Percentiles rank a stretch among this genome's conserved stretches.
Conservation (phyloP, 2,329 filamentous ascomycete species). For the Penicillium hesseltinei region DNA sequence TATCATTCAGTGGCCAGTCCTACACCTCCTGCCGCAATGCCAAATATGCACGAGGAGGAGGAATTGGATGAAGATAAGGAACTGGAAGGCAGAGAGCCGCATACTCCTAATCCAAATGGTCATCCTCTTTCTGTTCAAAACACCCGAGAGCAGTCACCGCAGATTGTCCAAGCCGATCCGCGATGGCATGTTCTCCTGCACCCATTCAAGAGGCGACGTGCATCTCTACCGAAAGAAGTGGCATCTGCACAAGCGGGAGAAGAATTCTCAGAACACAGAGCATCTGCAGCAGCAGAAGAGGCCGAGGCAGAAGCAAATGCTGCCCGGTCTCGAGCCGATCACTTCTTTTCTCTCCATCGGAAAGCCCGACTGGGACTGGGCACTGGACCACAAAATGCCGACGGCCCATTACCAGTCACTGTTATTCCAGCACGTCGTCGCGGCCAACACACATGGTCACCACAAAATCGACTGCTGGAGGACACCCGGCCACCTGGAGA, state of each 20-base stretch:
- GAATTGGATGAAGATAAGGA: constrained; percentile 31
- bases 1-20: constrained; percentile 56
- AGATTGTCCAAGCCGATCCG: constrained; percentile 32
- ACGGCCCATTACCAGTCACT: constrained; percentile 54
- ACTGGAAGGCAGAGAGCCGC: constrained; percentile 16
- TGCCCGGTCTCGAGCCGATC: constrained; percentile 47
- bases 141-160: constrained; percentile 33
- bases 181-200: constrained; percentile 55
- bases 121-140: constrained; percentile 22
- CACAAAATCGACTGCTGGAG: constrained; percentile 35
- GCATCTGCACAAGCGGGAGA: constrained; percentile 55
- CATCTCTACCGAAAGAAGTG: constrained; percentile 59
- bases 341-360: constrained; percentile 50
- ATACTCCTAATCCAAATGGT: constrained; percentile 8
- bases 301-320: constrained; percentile 32
- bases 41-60: constrained; percentile 34
- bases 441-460: constrained; percentile 55
- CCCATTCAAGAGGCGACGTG: constrained; percentile 58
- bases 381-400: constrained; percentile 36
- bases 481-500: constrained; percentile 12
- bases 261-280: constrained; percentile 27
- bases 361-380: constrained; percentile 40
- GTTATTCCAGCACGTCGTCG: constrained; percentile 60
- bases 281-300: constrained; percentile 36
- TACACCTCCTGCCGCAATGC: constrained; percentile 43